Conservation (phyloP, 208 protist species). For the Polymyxa betae region DNA sequence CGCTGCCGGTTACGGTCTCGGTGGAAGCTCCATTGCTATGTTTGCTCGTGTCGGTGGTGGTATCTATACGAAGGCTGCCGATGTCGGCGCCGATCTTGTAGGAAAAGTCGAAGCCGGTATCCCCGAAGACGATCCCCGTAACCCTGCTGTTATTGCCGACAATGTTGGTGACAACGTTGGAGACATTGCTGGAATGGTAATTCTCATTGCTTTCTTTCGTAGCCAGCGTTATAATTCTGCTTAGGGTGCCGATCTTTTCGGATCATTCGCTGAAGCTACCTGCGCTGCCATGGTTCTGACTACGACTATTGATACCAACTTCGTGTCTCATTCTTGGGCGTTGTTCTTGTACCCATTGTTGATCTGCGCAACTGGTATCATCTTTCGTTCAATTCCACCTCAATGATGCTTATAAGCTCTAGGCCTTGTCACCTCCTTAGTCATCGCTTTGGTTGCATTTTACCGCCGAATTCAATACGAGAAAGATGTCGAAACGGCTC, state of each 20-base stretch:
- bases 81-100: conserved; percentile 74
- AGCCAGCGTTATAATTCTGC: too few relatives aligned
- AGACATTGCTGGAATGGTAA: conserved; percentile 83
- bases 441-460: conserved; percentile 63
- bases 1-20: conserved; percentile 69
- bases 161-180: conserved; percentile 78
- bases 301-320: conserved; percentile 34
- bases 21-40: conserved; percentile 75
- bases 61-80: conserved; percentile 76
- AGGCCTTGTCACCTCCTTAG: conserved; percentile 62
- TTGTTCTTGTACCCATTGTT: conserved; percentile 6
- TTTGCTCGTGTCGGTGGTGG: conserved; percentile 74
- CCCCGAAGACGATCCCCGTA: conserved; percentile 72
- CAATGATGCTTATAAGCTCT: conserved; percentile 40
- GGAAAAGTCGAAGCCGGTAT: conserved; percentile 69
- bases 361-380: conserved; percentile 10
- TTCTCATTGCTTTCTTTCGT: conserved; percentile 89
- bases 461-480: conserved; percentile 62
- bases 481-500: conserved; percentile 62
- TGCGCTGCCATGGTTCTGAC: conserved; percentile 68
- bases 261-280: conserved; percentile 68
- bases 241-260: conserved; percentile 72
- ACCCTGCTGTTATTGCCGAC: conserved; percentile 76
- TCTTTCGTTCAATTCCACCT: conserved; percentile 43
- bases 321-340: not conserved